phyloP scores from a whole-genome alignment of 768 basidiomycete species.

The Termitomyces sp. region DNA sequence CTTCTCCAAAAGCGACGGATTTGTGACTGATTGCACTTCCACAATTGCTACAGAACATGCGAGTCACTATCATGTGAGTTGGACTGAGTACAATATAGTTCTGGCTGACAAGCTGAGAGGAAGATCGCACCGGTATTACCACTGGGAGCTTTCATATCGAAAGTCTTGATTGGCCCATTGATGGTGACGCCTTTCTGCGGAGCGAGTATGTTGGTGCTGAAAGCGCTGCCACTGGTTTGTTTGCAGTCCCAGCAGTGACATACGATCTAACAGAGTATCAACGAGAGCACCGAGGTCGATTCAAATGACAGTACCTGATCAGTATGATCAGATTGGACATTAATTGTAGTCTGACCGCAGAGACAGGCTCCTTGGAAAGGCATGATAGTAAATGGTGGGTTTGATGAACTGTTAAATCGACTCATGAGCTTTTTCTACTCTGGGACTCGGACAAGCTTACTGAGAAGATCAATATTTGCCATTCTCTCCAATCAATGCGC shows the following conservation, averaged over 20 bases:
- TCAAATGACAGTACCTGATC: conserved; percentile 20
- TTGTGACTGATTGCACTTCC: conserved; percentile 34
- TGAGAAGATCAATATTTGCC: not conserved
- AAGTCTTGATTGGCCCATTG: conserved; percentile 29
- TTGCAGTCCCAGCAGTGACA: conserved; percentile 37
- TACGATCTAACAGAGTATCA: conserved; percentile 19
- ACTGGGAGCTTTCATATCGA: conserved; percentile 22
- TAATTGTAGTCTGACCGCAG: conserved; percentile 29
- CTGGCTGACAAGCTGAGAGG: not conserved
- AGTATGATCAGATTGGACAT: conserved; percentile 20
- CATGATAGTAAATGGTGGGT: conserved; percentile 10
- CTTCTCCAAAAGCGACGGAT: conserved; percentile 29
- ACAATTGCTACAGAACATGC: conserved; percentile 35
- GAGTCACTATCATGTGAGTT: conserved; percentile 21
- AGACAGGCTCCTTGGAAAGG: conserved; percentile 28
- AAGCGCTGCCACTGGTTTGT: conserved; percentile 35
- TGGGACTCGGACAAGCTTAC: not conserved
- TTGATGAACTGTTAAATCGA: not conserved
- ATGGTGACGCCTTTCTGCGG: conserved; percentile 29
- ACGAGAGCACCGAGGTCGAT: not conserved
- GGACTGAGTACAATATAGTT: not conserved
- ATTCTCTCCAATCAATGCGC: not conserved
- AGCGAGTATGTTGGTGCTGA: conserved; percentile 34
- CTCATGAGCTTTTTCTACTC: not conserved
- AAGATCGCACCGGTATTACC: conserved; percentile 29